Conservation (phyloP, 139 green algal species). For the Tetradesmus lagerheimii region DNA sequence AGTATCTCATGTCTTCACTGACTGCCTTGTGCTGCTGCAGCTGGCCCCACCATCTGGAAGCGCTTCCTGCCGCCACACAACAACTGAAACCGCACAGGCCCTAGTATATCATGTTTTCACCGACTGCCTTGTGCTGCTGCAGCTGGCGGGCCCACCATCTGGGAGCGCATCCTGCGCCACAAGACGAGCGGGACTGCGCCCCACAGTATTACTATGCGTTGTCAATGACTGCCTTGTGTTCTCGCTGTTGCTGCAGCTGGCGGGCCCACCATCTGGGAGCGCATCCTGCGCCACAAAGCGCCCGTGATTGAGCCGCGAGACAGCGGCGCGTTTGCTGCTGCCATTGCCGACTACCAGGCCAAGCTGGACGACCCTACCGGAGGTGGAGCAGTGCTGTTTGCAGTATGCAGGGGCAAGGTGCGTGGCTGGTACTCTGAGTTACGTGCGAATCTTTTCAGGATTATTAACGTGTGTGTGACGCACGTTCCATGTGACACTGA, state of each 20-base stretch:
- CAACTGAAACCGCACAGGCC: constrained; percentile 67
- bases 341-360: constrained; percentile 42
- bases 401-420: constrained; percentile 89
- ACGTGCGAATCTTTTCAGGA: too few relatives aligned
- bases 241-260: constrained; percentile 50
- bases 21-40: constrained; percentile 33
- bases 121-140: too few relatives aligned
- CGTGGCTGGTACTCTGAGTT: too few relatives aligned
- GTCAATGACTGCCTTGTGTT: too few relatives aligned
- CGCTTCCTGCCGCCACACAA: constrained; percentile 87
- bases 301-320: constrained; percentile 89
- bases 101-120: too few relatives aligned
- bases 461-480: too few relatives aligned
- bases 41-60: constrained; percentile 85
- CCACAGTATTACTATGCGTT: too few relatives aligned
- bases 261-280: constrained; percentile 88
- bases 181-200: constrained; percentile 83
- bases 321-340: constrained; percentile 54
- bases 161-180: constrained; percentile 86
- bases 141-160: constrained; percentile 75
- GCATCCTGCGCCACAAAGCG: constrained; percentile 87
- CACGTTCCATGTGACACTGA: too few relatives aligned
- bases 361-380: constrained; percentile 78
- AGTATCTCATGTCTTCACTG: too few relatives aligned
- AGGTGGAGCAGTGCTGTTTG: constrained; percentile 92